Conservation (phyloP, 2,329 filamentous ascomycete species). For the Thermothelomyces thermophilus region DNA sequence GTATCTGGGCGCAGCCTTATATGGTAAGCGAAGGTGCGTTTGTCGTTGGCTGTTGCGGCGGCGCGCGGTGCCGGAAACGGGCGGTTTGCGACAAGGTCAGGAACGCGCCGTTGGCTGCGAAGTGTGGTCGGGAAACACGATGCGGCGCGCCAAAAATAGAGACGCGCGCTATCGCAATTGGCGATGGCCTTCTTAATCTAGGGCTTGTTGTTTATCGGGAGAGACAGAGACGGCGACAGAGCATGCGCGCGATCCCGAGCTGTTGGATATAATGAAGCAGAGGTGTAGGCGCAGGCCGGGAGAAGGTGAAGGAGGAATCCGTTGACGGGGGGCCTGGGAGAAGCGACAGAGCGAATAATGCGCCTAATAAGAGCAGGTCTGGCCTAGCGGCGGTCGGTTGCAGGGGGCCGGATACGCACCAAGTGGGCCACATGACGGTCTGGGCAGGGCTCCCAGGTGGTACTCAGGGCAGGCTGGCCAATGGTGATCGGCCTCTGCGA, state of each 20-base stretch:
- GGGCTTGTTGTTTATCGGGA: too few relatives aligned
- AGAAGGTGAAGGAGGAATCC: slow-evolving; percentile 19
- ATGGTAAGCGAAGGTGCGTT: background rate
- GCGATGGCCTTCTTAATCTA: background rate
- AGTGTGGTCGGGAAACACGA: background rate
- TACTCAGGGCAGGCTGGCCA: slow-evolving; percentile 15
- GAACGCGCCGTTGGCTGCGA: slow-evolving; percentile 14
- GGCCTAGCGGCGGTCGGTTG: slow-evolving; percentile 5
- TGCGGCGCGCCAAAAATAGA: background rate
- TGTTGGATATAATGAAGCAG: background rate
- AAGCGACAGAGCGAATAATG: slow-evolving; percentile 24
- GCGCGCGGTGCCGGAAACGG: slow-evolving; percentile 5
- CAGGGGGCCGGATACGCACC: slow-evolving; percentile 18
- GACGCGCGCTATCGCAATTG: background rate
- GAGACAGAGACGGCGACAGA: background rate
- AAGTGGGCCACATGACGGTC: slow-evolving; percentile 26
- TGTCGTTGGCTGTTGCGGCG: slow-evolving; percentile 3
- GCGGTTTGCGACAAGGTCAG: slow-evolving; percentile 18
- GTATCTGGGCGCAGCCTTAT: background rate
- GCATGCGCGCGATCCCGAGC: background rate
- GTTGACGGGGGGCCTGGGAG: slow-evolving; percentile 10
- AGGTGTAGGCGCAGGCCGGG: slow-evolving; percentile 10
- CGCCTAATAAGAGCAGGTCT: slow-evolving; percentile 26
- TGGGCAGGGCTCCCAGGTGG: slow-evolving; percentile 16
- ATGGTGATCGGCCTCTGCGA: slow-evolving; percentile 14